Conservation (phyloP, 78 protist species). For the slime mould (Dictyostelium discoideum) region DNA sequence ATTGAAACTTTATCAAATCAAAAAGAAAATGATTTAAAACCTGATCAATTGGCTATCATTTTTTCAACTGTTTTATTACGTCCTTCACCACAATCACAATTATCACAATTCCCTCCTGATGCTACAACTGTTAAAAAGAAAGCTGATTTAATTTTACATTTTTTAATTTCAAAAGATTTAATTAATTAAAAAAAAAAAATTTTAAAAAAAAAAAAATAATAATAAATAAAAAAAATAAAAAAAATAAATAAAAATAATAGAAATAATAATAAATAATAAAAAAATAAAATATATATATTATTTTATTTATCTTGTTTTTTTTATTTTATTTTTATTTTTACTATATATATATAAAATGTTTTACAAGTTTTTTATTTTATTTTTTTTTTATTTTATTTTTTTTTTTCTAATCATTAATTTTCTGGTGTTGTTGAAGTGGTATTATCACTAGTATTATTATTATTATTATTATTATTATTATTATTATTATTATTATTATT, state of each 20-base stretch:
- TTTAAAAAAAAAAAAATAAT: neutral
- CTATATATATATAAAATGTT: neutral
- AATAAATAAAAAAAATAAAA: neutral
- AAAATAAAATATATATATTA: neutral
- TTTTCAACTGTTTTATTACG: slow-evolving; percentile 45
- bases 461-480: neutral
- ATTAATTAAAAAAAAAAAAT: neutral
- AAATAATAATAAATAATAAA: neutral
- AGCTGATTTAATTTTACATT: slow-evolving; percentile 73
- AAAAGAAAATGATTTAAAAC: slow-evolving; percentile 49
- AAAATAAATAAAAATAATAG: neutral
- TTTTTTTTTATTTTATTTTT: neutral
- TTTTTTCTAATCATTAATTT: neutral
- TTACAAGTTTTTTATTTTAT: neutral
- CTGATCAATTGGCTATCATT: slow-evolving; percentile 72
- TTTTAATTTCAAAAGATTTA: slow-evolving; percentile 46
- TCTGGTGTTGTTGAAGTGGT: neutral
- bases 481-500: neutral
- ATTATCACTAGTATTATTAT: no score
- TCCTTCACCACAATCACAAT: slow-evolving; percentile 44
- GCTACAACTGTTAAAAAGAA: slow-evolving; percentile 65
- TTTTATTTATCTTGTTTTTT: no score
- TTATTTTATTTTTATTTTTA: no score
- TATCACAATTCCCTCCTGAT: slow-evolving; percentile 27
- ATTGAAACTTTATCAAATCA: slow-evolving; percentile 42